Base-by-base conservation (phyloP, 257 asterid genomes). In the Salvia miltiorrhiza region DNA sequence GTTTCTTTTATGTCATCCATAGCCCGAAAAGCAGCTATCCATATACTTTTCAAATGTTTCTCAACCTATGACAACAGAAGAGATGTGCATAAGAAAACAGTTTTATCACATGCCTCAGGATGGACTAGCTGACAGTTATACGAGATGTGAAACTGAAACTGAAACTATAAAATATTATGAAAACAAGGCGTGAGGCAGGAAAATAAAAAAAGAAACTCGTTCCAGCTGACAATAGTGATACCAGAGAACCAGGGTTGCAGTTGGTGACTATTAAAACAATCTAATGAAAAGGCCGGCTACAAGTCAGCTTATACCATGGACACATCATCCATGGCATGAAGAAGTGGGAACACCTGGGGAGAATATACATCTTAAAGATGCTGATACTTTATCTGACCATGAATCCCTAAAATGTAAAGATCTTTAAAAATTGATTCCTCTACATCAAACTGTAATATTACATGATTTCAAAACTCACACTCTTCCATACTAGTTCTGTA, bases 1-100 rank as follows among this genome's bases (percentile, higher is more conserved):
- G 97, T 90, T 73, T 93, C 99, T 79, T 93, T 93, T 81, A 93
- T 88, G 73, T 93, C 99, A 83, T 90, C 99, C 97, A 90, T 90
- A 65, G 97, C 95, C 50, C 99, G 93, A 70, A 87, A 93, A 79
- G 96, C 92, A 83, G 91, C 93, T 56, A 73, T 86, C 99, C 99
- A 93, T 73, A 93, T 77, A 79, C 79, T 90, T 53, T 73, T 86
- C 64, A 93, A 83, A 82, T 93, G 89, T 82, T 90, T 90, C 81
- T 81, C 93, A 76, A 93, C 96, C 99, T 93, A 78, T 26, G 35
- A 17, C 54, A 70, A 52, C 61, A 69, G 55, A 21, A 71, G 53
- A 76, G 72, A 71, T 24, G 26, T 72, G 28, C 30, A 32, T 45
- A 9, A 58, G 48, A 16, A 5, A 60, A 37, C 54, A 49, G 57